Evolutionary conservation across 805 yeast species (phyloP).

Genomic region (Saturnispora besseyi): DNA sequence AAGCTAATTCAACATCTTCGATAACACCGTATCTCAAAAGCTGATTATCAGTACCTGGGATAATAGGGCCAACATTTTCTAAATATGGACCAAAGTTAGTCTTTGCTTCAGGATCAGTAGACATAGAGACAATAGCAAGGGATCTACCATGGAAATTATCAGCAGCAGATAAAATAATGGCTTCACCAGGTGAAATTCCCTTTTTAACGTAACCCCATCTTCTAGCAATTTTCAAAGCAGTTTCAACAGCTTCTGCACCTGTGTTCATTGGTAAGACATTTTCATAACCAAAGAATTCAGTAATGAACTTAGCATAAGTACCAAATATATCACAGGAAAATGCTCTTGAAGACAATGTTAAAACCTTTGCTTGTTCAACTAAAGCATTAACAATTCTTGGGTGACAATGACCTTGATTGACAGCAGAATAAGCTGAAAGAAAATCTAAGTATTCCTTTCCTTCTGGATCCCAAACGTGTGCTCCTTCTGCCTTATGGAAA

Average conservation of each 20-base stretch:
- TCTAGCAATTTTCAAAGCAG: slow-evolving; percentile 88
- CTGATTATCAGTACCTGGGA: slow-evolving; percentile 58
- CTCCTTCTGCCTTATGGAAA: slow-evolving; percentile 77
- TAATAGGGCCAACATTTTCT: slow-evolving; percentile 71
- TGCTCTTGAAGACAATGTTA: slow-evolving; percentile 87
- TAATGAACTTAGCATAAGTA: slow-evolving; percentile 73
- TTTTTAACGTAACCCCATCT: slow-evolving; percentile 93
- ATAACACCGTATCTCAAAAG: slow-evolving; percentile 73
- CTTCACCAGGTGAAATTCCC: slow-evolving; percentile 74
- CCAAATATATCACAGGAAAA: slow-evolving; percentile 79
- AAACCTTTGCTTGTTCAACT: slow-evolving; percentile 72
- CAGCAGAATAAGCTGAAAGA: slow-evolving; percentile 91
- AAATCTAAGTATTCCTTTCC: slow-evolving; percentile 91
- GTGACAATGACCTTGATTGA: slow-evolving; percentile 97
- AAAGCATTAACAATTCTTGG: slow-evolving; percentile 84
- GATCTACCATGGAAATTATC: slow-evolving; percentile 97
- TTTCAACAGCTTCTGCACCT: slow-evolving; percentile 98
- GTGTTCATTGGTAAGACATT: slow-evolving; percentile 97
- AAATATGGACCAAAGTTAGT: slow-evolving; percentile 85
- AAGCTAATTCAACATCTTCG: slow-evolving; percentile 79
- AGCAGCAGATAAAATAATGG: slow-evolving; percentile 77
- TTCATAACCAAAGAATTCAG: slow-evolving; percentile 85
- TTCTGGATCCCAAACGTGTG: slow-evolving; percentile 97
- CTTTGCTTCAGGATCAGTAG: slow-evolving; percentile 83
- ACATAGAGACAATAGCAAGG: slow-evolving; percentile 89